Evolutionary conservation across 2,329 filamentous ascomycete species (phyloP).

Genomic region (Aspergillaceae sp.): DNA sequence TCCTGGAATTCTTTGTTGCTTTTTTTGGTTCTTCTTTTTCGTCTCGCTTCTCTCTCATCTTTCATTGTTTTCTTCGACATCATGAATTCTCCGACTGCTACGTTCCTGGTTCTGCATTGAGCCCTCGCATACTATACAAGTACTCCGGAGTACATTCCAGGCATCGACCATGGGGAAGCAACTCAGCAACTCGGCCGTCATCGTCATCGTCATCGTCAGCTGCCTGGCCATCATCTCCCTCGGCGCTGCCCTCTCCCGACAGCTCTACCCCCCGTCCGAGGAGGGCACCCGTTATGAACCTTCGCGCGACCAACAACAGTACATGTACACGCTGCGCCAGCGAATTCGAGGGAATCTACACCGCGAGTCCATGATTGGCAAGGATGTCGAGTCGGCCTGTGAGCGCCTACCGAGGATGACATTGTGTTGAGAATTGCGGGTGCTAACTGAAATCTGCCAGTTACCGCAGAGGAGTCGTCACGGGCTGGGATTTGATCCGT

Average conservation of each 20-base stretch:
- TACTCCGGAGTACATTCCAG: not conserved
- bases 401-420: slow-evolving; percentile 1
- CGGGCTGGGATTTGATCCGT: not conserved
- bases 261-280: slow-evolving; percentile 16
- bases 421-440: not conserved
- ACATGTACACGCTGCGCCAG: slow-evolving; percentile 25
- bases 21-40: not conserved
- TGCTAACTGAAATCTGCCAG: not conserved
- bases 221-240: slow-evolving; percentile 22
- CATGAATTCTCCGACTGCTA: not conserved
- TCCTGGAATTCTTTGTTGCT: not conserved
- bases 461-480: not conserved
- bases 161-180: not conserved
- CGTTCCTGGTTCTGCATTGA: not conserved
- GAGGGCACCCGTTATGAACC: slow-evolving; percentile 8
- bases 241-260: slow-evolving; percentile 22
- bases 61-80: not conserved
- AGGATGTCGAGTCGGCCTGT: slow-evolving; percentile 18
- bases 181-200: slow-evolving; percentile 17
- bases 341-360: slow-evolving; percentile 17
- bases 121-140: too few species aligned
- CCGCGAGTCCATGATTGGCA: slow-evolving; percentile 11
- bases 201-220: slow-evolving; percentile 25
- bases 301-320: slow-evolving; percentile 20
- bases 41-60: not conserved